phyloP scores from a whole-genome alignment of 2,329 filamentous ascomycete species.

The Sclerotinia minor region DNA sequence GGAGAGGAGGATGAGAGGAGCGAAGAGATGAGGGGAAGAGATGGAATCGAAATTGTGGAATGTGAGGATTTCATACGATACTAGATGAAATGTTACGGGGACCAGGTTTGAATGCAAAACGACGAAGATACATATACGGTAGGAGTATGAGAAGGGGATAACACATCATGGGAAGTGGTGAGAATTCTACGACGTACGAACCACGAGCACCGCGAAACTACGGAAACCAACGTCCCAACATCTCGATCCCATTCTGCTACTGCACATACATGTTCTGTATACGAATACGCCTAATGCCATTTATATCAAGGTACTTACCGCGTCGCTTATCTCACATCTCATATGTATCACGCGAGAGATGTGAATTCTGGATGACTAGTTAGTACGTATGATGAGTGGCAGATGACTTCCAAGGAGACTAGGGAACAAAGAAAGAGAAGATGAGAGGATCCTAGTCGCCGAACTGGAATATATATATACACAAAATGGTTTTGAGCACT shows the following conservation, averaged over 20 bases:
- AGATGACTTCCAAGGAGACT: background rate
- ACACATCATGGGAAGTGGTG: background rate
- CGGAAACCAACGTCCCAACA: background rate
- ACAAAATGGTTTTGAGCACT: too few species aligned
- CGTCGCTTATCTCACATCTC: too few species aligned
- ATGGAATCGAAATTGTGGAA: background rate
- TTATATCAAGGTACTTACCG: too few species aligned
- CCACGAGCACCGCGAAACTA: background rate
- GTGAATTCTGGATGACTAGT: background rate
- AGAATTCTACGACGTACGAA: background rate
- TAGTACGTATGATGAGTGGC: background rate
- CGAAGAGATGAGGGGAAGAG: background rate
- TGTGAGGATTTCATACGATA: background rate
- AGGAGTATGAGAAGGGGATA: background rate
- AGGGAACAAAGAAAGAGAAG: background rate
- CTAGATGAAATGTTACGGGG: background rate
- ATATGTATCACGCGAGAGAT: background rate
- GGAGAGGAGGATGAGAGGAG: background rate
- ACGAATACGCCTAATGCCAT: background rate
- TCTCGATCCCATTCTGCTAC: background rate
- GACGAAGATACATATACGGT: too few species aligned
- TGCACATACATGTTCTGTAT: background rate
- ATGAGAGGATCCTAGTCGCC: background rate
- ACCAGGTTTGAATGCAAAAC: too few species aligned
- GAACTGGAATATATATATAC: background rate